Conservation (phyloP, 1,284 basidiomycete genomes). For the Mycosarcoma maydis region DNA sequence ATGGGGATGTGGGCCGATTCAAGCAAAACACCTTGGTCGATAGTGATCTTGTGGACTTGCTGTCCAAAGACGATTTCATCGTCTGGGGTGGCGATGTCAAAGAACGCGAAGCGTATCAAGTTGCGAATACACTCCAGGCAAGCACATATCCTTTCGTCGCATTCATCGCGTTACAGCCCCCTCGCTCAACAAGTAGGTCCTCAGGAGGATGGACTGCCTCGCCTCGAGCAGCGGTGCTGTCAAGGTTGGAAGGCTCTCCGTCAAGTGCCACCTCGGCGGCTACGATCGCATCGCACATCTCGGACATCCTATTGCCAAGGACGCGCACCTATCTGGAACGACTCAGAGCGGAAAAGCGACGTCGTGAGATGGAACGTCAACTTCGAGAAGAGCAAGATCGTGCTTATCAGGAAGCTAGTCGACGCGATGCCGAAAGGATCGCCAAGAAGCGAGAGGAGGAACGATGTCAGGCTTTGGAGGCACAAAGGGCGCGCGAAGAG, state of each 20-base stretch:
- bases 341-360: constrained; percentile 45
- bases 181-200: constrained; percentile 36
- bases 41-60: constrained; percentile 74
- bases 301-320: constrained; percentile 54
- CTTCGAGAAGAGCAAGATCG: constrained; percentile 57
- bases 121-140: constrained; percentile 82
- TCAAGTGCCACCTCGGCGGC: constrained; percentile 41
- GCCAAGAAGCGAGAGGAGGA: constrained; percentile 45
- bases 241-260: constrained; percentile 55
- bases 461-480: constrained; percentile 18
- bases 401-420: constrained; percentile 53
- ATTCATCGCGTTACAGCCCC: constrained; percentile 85
- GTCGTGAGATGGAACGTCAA: constrained; percentile 51
- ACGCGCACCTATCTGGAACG: constrained; percentile 48
- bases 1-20: constrained; percentile 87
- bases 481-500: constrained; percentile 20
- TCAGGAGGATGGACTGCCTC: constrained; percentile 14
- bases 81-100: constrained; percentile 87
- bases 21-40: constrained; percentile 85
- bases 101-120: constrained; percentile 83
- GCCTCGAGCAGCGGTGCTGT: constrained; percentile 54
- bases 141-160: constrained; percentile 92
- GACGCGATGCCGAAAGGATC: constrained; percentile 48
- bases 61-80: constrained; percentile 77
- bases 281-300: constrained; percentile 48